Evolutionary conservation across 495 filamentous ascomycete genomes (phyloP), one percentile per base, ranked within the genome.

Genomic region (Alectoria sarmentosa): DNA sequence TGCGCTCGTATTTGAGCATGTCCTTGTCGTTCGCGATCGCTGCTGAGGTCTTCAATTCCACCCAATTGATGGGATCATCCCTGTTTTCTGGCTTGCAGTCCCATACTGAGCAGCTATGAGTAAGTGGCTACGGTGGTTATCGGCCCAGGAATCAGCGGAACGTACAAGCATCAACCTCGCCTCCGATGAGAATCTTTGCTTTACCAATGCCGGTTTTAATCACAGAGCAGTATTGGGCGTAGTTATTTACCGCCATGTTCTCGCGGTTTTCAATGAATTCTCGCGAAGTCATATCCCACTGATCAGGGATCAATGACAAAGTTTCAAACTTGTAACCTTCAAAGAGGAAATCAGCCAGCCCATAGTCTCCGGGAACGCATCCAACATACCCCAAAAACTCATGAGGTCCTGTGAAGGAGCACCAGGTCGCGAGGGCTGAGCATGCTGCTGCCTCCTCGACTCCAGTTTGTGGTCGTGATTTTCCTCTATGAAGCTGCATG

Each of bases 311-410:
- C 21, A 92, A 83, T 39, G 84, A 87, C 2, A 99, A 74, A 2
- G 89, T 87, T 74, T 99, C 94, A 69, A 99, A 99, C 74, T 98
- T 98, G 77, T 98, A 98, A 28, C 94, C 91, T 94, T 67, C 4
- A 10, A 52, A 9, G 30, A 6, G 30, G 37, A 7, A 30, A 11
- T 67, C 4, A 44, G 62, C 57, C 19, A 64, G 28, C 30, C 6
- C 8, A 54, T 57, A 15, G 28, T 44, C n/a, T 21, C 30, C 19
- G 10, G 36, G 4, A n/a, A 38, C 38, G 58, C 26, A 30, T 2
- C 28, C 26, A 28, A 42, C 68, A 17, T 74, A 85, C 83, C 83
- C 83, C 82, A 85, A 68, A 82, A 86, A 65, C 84, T 83, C 84
- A 89, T 86, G 69, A 84, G 71, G 55, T 87, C 82, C 71, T 88